phyloP scores from a whole-genome alignment of 805 yeast species.

The Tetrapisispora nanseiensis region DNA sequence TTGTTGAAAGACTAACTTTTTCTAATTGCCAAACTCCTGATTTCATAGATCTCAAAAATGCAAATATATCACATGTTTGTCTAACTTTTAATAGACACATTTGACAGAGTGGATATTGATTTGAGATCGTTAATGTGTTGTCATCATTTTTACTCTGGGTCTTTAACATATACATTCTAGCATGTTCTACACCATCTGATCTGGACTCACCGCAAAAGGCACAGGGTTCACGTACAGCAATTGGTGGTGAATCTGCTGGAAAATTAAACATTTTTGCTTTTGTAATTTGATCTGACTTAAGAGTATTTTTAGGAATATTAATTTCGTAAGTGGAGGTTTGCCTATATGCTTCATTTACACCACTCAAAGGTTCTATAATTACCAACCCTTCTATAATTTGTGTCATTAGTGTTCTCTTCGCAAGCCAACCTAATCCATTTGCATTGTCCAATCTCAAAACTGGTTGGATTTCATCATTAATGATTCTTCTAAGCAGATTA shows the following conservation, averaged over 20 bases:
- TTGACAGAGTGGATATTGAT: constrained; percentile 64
- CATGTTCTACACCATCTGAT: constrained; percentile 60
- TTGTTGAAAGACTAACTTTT: constrained; percentile 24
- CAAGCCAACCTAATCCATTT: constrained; percentile 54
- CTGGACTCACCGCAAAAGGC: constrained; percentile 76
- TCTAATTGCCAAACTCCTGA: constrained; percentile 52
- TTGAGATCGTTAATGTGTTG: constrained; percentile 19
- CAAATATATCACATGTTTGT: constrained; percentile 73
- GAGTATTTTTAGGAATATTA: neutral
- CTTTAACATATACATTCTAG: constrained; percentile 64
- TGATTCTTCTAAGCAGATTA: constrained; percentile 51
- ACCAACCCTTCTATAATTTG: constrained; percentile 73
- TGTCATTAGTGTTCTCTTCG: constrained; percentile 49
- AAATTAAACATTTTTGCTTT: constrained; percentile 34
- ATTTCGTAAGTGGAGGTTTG: neutral
- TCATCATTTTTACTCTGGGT: constrained; percentile 31
- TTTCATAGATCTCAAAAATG: constrained; percentile 58
- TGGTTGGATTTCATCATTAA: constrained; percentile 75
- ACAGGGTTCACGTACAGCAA: constrained; percentile 69
- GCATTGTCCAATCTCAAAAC: constrained; percentile 54
- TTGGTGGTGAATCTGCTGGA: constrained; percentile 48
- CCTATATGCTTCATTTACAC: constrained; percentile 48
- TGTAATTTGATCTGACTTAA: constrained; percentile 6
- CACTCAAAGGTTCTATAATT: constrained; percentile 76
- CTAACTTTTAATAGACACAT: constrained; percentile 73